Evolutionary conservation across 1,139 yeast genomes (phyloP).

Genomic region (Scheffersomyces insectosa): DNA sequence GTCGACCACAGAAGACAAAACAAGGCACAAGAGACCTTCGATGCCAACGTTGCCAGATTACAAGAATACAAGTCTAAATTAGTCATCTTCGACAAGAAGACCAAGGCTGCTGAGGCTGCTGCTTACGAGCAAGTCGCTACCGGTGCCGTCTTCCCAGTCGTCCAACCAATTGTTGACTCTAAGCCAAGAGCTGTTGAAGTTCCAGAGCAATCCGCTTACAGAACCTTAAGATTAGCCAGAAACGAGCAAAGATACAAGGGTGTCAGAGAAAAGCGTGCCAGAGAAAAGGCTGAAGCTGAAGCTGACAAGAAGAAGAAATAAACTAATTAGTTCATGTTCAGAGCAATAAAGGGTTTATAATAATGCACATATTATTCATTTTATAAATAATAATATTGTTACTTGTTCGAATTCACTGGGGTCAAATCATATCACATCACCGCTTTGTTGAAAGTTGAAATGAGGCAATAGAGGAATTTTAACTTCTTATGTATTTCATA

Average conservation of each 20-base stretch:
- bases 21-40: conserved; percentile 95
- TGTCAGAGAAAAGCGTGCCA: conserved; percentile 96
- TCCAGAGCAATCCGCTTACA: conserved; percentile 87
- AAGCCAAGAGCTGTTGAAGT: conserved; percentile 89
- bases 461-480: conserved; percentile 1
- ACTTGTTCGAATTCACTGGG: not conserved
- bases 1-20: conserved; percentile 99
- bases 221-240: conserved; percentile 94
- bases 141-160: conserved; percentile 89
- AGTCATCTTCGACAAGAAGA: conserved; percentile 92
- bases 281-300: conserved; percentile 97
- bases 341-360: no score
- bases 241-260: conserved; percentile 92
- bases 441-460: not conserved
- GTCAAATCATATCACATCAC: not conserved
- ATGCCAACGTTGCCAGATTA: conserved; percentile 93
- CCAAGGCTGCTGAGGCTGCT: conserved; percentile 69
- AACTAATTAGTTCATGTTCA: conserved; percentile 19
- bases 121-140: conserved; percentile 75
- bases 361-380: no score
- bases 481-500: conserved; percentile 1
- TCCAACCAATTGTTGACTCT: conserved; percentile 69
- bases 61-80: conserved; percentile 95
- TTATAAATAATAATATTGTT: not conserved
- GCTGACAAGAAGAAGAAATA: conserved; percentile 96